Evolutionary conservation across 2,329 filamentous ascomycete genomes (phyloP), one percentile per base, ranked within the genome.

Genomic region (Aspergillus ustus): DNA sequence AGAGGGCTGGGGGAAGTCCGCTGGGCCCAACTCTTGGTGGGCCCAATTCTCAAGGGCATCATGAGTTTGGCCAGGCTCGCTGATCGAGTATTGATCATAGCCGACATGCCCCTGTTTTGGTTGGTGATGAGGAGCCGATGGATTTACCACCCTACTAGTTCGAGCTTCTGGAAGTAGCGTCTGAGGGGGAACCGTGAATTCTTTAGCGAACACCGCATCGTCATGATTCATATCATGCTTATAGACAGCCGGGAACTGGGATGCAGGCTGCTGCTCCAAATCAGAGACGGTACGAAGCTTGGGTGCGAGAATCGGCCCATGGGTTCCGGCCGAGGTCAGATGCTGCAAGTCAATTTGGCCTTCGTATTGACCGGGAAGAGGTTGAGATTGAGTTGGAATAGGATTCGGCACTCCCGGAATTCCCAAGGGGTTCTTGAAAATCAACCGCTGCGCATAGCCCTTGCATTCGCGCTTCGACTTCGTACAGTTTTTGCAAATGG

Each of bases 381-480:
- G 61, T 9, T 54, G 44, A n/a, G 58, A 29, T 40, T 51, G 59
- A 29, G 67, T 60, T 53, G 72, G 67, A 13, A 63, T 57, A 61
- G 69, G 65, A 2, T 54, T 60, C 57, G 66, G 69, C 4, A 66
- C 57, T 22, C 71, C 72, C 11, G 74, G 68, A 31, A 77, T 68
- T 3, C 77, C 76, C 54, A 78, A 63, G 1, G 77, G 76, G 37
- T 76, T 72, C 57, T 78, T 79, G 68, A 79, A 80, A 20, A 79
- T 66, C 37, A 80, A 73, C 25, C 76, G 75, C 63, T 77, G 77
- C 9, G 72, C 73, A 67, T 80, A 80, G 31, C 78, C 78, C 60
- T 80, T 77, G 66, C 79, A 81, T 34, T 78, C 75, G 52, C 79
- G 72, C 65, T 78, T 81, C 37, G 79, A 80, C 63, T 81, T 81